These are phyloP conservation scores for Podochytrium sp. DNA, from an alignment of 192 early-diverging fungal species.

Conservation along the genomic window DNA sequence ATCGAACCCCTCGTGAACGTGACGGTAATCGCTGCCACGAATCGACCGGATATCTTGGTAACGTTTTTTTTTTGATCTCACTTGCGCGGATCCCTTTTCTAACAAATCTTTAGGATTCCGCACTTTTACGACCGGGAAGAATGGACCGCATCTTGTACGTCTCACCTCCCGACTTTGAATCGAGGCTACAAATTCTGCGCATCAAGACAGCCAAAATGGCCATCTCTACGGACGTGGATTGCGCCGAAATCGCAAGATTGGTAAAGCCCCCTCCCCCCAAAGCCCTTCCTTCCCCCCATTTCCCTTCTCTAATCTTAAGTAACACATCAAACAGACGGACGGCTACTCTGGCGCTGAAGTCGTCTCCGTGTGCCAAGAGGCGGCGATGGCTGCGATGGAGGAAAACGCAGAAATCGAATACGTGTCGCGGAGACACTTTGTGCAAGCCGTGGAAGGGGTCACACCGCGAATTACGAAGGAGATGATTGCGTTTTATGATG, in stretches of 20 bases:
- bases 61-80: conserved; percentile 1
- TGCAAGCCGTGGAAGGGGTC: conserved; percentile 59
- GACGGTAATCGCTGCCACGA: conserved; percentile 96
- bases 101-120: conserved; percentile 67
- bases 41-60: conserved; percentile 94
- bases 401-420: conserved; percentile 56
- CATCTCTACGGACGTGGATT: conserved; percentile 67
- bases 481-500: conserved; percentile 88
- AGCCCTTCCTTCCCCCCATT: too few species aligned
- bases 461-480: conserved; percentile 83
- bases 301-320: neutral
- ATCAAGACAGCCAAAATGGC: conserved; percentile 78
- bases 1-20: conserved; percentile 95
- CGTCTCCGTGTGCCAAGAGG: conserved; percentile 91
- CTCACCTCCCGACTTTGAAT: conserved; percentile 78
- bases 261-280: too few species aligned
- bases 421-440: conserved; percentile 61
- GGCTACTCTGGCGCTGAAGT: conserved; percentile 96
- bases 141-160: conserved; percentile 96
- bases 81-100: neutral
- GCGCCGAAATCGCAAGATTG: conserved; percentile 60
- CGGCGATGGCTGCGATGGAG: conserved; percentile 89
- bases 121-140: conserved; percentile 89
- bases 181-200: conserved; percentile 79
- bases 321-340: conserved; percentile 60